Base-by-base conservation (phyloP, 2,329 filamentous ascomycete genomes). In the Nemania serpens region DNA sequence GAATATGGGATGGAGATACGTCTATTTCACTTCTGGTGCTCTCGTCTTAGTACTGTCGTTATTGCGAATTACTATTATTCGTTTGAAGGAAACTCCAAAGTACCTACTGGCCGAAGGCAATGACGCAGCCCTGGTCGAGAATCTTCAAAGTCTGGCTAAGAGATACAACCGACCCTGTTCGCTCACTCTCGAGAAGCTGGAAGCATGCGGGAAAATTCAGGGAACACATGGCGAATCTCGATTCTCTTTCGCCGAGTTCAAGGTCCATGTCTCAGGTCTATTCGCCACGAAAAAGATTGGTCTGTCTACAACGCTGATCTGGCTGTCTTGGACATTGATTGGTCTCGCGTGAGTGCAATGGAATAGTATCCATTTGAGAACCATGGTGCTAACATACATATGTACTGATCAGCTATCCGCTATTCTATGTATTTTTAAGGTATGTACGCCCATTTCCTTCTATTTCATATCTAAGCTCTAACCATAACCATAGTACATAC, bases 371-470 rank as follows among this genome's bases (percentile, higher is more conserved):
- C 33, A 6, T 11, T 9, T 1, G 10, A 15, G 2, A 36, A 4
- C 5, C 10, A 41, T 20, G 42, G 42, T 22, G 58, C 68, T 71
- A 63, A 71, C 33, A 10, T 4, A n/a, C n/a, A n/a, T n/a, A n/a
- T n/a, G n/a, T n/a, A 11, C 15, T 15, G n/a, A 55, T 10, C 49
- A 71, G 69, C 1, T 71, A 91, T 67, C 89, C 90, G 0, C 78
- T 93, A 0, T 93, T 90, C 74, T 89, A 90, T 65, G 88, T 91
- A 55, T 93, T 92, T 72, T 76, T 92, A 1, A 86, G 86, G 77
- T 82, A 72, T 64, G 77, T 74, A 9, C 62, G n/a, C 9, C n/a
- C 2, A 10, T 2, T 1, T 36, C 33, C 11, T 1, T 10, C 6
- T 1, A 20, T 6, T 4, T 39, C 20, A 4, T 53, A 5, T 22